Conservation (phyloP, 129 eudicot genomes). For the Apium graveolens region DNA sequence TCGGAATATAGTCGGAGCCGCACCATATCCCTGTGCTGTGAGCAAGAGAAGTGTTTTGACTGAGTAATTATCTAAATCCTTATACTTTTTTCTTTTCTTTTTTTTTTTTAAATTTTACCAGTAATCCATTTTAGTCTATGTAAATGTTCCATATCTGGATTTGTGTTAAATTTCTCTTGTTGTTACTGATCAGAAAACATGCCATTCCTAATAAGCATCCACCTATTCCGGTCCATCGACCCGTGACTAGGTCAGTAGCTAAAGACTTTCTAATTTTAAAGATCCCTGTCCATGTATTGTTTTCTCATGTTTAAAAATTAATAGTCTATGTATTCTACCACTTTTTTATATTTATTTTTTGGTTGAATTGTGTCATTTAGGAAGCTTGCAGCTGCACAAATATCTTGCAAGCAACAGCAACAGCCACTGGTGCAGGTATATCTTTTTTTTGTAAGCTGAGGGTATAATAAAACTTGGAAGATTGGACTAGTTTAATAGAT, state of each 20-base stretch:
- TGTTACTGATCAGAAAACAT: constrained; percentile 36
- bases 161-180: constrained; percentile 4
- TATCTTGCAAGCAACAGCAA: constrained; percentile 32
- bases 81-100: too few relatives aligned
- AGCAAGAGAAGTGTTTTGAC: constrained; percentile 34
- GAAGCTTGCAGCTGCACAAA: constrained; percentile 55
- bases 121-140: neutral
- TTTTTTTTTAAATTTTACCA: neutral
- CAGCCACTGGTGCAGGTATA: constrained; percentile 37
- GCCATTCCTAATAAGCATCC: constrained; percentile 41
- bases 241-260: constrained; percentile 65
- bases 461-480: neutral
- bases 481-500: neutral
- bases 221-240: constrained; percentile 56
- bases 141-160: constrained; percentile 4
- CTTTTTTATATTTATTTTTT: neutral
- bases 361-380: constrained; percentile 21
- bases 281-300: neutral
- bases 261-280: neutral
- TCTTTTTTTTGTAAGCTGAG: neutral
- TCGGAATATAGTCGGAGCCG: constrained; percentile 50
- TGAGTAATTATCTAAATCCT: constrained; percentile 36
- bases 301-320: constrained; percentile 1
- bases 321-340: neutral
- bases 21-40: constrained; percentile 39